These are phyloP conservation scores for Metarhizium guizhouense DNA, from an alignment of 2,329 filamentous ascomycete genomes.

Conservation along the genomic window DNA sequence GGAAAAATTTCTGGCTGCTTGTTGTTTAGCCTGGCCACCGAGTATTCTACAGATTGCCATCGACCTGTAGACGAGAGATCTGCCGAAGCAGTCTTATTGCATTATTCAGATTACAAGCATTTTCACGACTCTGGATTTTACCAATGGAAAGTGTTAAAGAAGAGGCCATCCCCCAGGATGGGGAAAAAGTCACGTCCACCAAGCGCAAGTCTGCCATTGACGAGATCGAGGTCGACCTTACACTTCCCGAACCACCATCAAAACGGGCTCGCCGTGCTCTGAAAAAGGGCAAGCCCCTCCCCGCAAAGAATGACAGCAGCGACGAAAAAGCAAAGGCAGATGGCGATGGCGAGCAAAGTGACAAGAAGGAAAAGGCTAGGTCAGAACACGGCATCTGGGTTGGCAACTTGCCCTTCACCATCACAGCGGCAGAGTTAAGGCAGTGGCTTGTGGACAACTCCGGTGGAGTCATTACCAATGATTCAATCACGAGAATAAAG, in stretches of 20 bases:
- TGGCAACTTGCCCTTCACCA: conserved; percentile 82
- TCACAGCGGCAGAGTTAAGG: conserved; percentile 65
- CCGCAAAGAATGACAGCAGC: conserved; percentile 30
- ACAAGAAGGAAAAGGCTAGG: conserved; percentile 43
- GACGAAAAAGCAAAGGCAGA: conserved; percentile 24
- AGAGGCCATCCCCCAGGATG: conserved; percentile 2
- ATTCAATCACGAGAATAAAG: conserved; percentile 76
- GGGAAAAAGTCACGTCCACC: conserved; percentile 13
- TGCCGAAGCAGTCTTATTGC: too few relatives aligned
- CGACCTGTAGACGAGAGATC: too few relatives aligned
- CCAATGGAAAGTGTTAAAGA: conserved; percentile 10
- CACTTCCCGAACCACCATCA: conserved; percentile 84
- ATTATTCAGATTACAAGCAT: background rate
- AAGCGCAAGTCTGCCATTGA: conserved; percentile 64
- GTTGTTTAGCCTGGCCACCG: background rate
- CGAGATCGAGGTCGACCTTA: conserved; percentile 83
- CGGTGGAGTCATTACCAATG: conserved; percentile 54
- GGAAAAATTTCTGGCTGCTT: background rate
- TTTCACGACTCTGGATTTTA: background rate
- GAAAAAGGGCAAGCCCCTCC: conserved; percentile 67
- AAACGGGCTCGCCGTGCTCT: conserved; percentile 86
- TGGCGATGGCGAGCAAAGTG: conserved; percentile 27
- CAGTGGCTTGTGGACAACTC: conserved; percentile 70
- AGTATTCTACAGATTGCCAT: too few relatives aligned
- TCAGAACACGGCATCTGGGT: conserved; percentile 90